phyloP scores from a whole-genome alignment of 148 eudicot genomes.

The Gaultheria prostrata region DNA sequence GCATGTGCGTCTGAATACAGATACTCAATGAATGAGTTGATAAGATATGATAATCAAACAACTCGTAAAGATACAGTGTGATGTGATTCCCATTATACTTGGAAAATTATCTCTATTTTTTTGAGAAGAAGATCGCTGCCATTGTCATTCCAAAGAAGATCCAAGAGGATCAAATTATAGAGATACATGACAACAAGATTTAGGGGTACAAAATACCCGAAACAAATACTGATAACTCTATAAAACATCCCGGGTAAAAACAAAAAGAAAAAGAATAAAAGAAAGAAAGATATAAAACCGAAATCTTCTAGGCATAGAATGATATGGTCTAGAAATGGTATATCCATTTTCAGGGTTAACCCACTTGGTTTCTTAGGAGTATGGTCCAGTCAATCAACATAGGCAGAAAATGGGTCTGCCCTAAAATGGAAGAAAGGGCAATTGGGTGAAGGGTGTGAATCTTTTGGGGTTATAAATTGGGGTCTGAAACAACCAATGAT shows the following conservation, averaged over 20 bases:
- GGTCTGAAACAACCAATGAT: slow-evolving; percentile 29
- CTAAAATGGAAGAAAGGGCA: slow-evolving; percentile 19
- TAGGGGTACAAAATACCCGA: too few relatives aligned
- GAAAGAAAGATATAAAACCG: background rate
- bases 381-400: slow-evolving; percentile 26
- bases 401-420: slow-evolving; percentile 23
- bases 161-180: too few relatives aligned
- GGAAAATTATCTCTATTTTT: too few relatives aligned
- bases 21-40: too few relatives aligned
- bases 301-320: background rate
- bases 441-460: slow-evolving; percentile 15
- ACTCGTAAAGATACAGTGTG: too few relatives aligned
- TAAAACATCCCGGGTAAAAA: background rate
- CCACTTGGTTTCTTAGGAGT: background rate
- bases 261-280: background rate
- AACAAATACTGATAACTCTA: too few relatives aligned
- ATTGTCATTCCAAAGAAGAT: too few relatives aligned
- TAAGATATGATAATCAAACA: too few relatives aligned
- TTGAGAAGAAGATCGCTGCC: too few relatives aligned
- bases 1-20: too few relatives aligned
- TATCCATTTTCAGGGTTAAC: slow-evolving; percentile 2
- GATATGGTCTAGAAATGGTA: background rate
- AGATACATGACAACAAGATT: too few relatives aligned
- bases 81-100: too few relatives aligned
- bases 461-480: slow-evolving; percentile 18